Percentiles rank a stretch among this genome's conserved stretches.
phyloP scores from a whole-genome alignment of 805 yeast genomes.

The Priceomyces haplophilus region DNA sequence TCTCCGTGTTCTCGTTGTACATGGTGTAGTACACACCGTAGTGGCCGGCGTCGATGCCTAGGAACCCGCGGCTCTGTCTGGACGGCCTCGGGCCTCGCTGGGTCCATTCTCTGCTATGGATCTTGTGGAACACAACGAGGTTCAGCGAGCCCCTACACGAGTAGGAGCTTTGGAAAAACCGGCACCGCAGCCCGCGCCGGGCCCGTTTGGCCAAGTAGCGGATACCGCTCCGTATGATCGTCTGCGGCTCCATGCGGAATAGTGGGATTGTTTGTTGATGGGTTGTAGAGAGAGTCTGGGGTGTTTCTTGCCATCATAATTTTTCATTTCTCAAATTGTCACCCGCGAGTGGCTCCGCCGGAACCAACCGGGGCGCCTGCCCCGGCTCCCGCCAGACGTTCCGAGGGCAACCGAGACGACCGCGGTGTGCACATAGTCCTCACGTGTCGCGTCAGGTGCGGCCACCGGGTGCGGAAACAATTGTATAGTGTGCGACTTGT shows the following conservation, averaged over 20 bases:
- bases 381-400: too few species aligned
- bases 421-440: too few species aligned
- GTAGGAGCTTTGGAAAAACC: constrained; percentile 16
- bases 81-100: constrained; percentile 22
- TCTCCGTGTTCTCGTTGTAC: constrained; percentile 31
- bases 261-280: not conserved
- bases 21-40: constrained; percentile 42
- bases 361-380: too few species aligned
- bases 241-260: too few species aligned
- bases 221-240: constrained; percentile 11
- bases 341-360: too few species aligned
- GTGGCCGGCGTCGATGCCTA: constrained; percentile 38
- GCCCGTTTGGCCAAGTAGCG: constrained; percentile 13
- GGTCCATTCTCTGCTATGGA: constrained; percentile 10
- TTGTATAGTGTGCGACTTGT: too few species aligned
- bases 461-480: too few species aligned
- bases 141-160: constrained; percentile 12
- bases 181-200: constrained; percentile 9
- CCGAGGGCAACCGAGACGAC: too few species aligned
- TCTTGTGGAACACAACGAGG: constrained; percentile 8
- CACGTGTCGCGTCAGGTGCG: too few species aligned
- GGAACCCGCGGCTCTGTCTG: constrained; percentile 13
- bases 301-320: too few species aligned
- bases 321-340: too few species aligned
- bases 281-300: too few species aligned